A percentile compares a stretch with the other conserved stretches of the same genome.
Conservation (phyloP, 805 yeast species). For the Candida yuanshanica region DNA sequence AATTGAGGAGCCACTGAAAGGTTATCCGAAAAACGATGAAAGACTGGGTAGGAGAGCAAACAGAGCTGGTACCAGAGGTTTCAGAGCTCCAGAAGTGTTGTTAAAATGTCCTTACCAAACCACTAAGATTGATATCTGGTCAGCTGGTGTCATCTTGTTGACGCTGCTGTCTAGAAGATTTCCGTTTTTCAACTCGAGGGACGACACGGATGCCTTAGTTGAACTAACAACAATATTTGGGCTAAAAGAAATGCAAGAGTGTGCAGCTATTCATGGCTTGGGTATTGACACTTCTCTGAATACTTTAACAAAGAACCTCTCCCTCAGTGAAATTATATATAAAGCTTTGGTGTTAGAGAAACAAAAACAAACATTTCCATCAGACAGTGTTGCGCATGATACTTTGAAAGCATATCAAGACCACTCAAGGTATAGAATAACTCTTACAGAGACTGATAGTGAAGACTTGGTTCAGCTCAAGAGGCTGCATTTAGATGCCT, state of each 20-base stretch:
- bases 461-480: slow-evolving; percentile 6
- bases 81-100: slow-evolving; percentile 76
- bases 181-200: slow-evolving; percentile 91
- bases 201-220: slow-evolving; percentile 85
- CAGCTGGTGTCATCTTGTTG: slow-evolving; percentile 71
- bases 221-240: slow-evolving; percentile 86
- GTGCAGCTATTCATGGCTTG: slow-evolving; percentile 83
- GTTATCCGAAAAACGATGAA: slow-evolving; percentile 82
- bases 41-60: slow-evolving; percentile 90
- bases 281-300: slow-evolving; percentile 67
- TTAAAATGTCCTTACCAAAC: slow-evolving; percentile 47
- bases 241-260: slow-evolving; percentile 56
- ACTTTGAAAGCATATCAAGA: slow-evolving; percentile 34
- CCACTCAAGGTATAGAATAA: slow-evolving; percentile 1
- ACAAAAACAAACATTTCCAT: slow-evolving; percentile 57
- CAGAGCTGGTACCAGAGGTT: slow-evolving; percentile 90
- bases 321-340: slow-evolving; percentile 34
- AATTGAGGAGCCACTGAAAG: slow-evolving; percentile 34
- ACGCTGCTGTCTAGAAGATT: slow-evolving; percentile 75
- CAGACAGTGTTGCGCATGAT: slow-evolving; percentile 67
- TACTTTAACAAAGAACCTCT: slow-evolving; percentile 31
- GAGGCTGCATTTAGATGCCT: slow-evolving; percentile 16
- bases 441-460: slow-evolving; percentile 18
- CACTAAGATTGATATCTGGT: slow-evolving; percentile 77
- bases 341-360: slow-evolving; percentile 40